phyloP scores from a whole-genome alignment of 306 rosid genomes.

The Acacia acuminata region DNA sequence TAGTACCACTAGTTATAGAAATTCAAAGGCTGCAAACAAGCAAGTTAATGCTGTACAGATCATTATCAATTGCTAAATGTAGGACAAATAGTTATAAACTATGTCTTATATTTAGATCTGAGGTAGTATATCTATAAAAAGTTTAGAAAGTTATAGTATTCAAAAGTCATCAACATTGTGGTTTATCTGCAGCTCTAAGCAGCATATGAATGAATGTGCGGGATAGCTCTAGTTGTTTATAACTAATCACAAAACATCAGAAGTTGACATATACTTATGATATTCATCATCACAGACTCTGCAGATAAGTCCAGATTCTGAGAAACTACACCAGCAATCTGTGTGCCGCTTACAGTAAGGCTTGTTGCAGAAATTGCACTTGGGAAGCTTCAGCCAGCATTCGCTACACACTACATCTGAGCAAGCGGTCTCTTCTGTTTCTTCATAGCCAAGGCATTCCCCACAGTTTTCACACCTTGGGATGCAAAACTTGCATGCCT shows the following conservation, averaged over 20 bases:
- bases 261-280: constrained; percentile 28
- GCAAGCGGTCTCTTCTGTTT: constrained; percentile 63
- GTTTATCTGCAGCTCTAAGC: background rate
- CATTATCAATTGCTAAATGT: background rate
- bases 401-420: constrained; percentile 53
- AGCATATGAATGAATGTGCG: background rate
- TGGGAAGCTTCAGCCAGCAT: constrained; percentile 81
- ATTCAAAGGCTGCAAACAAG: background rate
- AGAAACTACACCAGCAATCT: constrained; percentile 30
- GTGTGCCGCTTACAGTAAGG: constrained; percentile 73
- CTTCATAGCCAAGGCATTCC: constrained; percentile 46
- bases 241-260: constrained; percentile 37
- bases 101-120: too few species aligned
- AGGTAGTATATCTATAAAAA: background rate
- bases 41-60: background rate
- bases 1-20: constrained; percentile 6
- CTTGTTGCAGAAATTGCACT: constrained; percentile 78
- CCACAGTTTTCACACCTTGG: constrained; percentile 87
- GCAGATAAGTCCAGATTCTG: constrained; percentile 54
- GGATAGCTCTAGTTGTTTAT: background rate
- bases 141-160: background rate
- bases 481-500: constrained; percentile 68
- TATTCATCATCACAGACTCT: constrained; percentile 50
- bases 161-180: background rate
- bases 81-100: too few species aligned